phyloP scores from a whole-genome alignment of 129 eudicot genomes.

The Solidago caesia region DNA sequence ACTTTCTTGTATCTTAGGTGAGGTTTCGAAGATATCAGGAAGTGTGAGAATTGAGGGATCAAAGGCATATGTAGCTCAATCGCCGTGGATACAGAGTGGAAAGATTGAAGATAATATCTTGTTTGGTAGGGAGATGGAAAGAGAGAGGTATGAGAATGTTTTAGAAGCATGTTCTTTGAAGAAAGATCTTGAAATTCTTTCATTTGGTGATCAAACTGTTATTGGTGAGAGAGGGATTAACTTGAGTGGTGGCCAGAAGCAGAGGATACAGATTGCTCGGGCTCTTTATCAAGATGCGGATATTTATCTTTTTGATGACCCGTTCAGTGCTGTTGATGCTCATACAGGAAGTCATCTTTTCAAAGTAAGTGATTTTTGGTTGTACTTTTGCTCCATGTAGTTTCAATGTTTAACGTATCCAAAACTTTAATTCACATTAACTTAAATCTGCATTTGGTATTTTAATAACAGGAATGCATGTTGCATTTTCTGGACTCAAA shows the following conservation, averaged over 20 bases:
- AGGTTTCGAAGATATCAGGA: slow-evolving; percentile 36
- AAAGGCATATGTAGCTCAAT: slow-evolving; percentile 54
- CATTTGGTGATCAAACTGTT: slow-evolving; percentile 40
- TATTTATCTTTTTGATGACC: slow-evolving; percentile 47
- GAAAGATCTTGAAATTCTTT: slow-evolving; percentile 31
- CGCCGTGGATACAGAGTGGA: slow-evolving; percentile 59
- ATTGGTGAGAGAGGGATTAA: slow-evolving; percentile 48
- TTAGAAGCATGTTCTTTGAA: slow-evolving; percentile 38
- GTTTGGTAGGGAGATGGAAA: slow-evolving; percentile 47
- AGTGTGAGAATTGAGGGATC: slow-evolving; percentile 39
- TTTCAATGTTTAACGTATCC: neutral
- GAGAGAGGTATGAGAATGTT: slow-evolving; percentile 38
- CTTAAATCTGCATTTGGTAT: neutral
- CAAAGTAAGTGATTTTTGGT: slow-evolving; percentile 29
- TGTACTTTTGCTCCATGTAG: neutral
- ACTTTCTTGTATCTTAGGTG: slow-evolving; percentile 47
- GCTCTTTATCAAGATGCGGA: slow-evolving; percentile 53
- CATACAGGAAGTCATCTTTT: slow-evolving; percentile 51
- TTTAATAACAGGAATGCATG: slow-evolving; percentile 30
- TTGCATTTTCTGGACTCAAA: slow-evolving; percentile 30
- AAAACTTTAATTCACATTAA: neutral
- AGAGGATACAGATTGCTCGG: slow-evolving; percentile 50
- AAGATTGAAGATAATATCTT: slow-evolving; percentile 47
- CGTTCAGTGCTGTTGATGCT: slow-evolving; percentile 61
- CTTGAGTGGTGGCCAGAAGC: slow-evolving; percentile 50